Evolutionary conservation across 148 eudicot genomes (phyloP).

Genomic region (Amaranthus hypochondriacus): DNA sequence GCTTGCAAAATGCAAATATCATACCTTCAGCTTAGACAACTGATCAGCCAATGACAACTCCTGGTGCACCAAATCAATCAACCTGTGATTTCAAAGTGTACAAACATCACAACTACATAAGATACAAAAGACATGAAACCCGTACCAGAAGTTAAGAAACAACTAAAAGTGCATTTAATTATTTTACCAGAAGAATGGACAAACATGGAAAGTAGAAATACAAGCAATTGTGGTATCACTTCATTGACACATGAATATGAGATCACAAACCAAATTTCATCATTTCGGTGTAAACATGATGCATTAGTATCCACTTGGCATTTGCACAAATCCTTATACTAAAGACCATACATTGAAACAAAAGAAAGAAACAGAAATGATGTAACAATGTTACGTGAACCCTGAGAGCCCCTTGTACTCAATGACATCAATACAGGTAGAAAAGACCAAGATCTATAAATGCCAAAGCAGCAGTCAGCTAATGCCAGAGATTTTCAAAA

Average conservation of each 20-base stretch:
- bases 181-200: background rate
- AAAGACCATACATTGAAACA: background rate
- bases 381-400: background rate
- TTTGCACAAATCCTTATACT: background rate
- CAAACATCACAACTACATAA: background rate
- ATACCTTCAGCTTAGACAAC: constrained; percentile 73
- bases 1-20: constrained; percentile 5
- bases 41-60: constrained; percentile 94
- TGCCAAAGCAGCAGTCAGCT: background rate
- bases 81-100: constrained; percentile 38
- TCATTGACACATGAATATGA: background rate
- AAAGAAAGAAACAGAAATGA: background rate
- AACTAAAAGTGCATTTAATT: constrained; percentile 2
- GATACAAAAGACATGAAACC: background rate
- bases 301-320: background rate
- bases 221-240: background rate
- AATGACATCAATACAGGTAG: background rate
- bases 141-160: background rate
- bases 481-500: background rate
- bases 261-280: too few relatives aligned
- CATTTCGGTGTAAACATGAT: background rate
- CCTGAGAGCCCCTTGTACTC: background rate
- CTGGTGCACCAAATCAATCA: constrained; percentile 88
- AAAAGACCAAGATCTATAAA: constrained; percentile 1
- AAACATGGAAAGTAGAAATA: background rate